Evolutionary conservation across 176 grass and related monocot species (phyloP).

Genomic region (Oryza meridionalis): DNA sequence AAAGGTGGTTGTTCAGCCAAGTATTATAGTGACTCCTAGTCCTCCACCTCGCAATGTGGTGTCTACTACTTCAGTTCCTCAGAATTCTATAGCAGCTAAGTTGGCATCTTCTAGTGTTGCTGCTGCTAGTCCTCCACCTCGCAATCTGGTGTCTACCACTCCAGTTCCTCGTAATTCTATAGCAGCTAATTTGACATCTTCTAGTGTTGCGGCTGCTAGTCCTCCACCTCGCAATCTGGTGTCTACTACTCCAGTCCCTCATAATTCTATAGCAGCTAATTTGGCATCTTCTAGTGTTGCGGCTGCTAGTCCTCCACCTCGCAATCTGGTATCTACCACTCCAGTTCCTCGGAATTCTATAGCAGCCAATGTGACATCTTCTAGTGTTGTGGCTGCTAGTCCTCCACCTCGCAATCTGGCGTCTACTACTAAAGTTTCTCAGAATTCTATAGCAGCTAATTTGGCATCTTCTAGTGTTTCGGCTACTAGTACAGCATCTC

Average conservation of each 20-base stretch:
- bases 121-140: background rate
- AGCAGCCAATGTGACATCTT: background rate
- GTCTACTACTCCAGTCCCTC: conserved; percentile 19
- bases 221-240: too few relatives aligned
- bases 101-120: too few relatives aligned
- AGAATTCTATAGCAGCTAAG: background rate
- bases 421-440: conserved; percentile 19
- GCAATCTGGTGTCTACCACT: conserved; percentile 21
- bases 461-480: conserved; percentile 18
- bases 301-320: background rate
- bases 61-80: conserved; percentile 5
- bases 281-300: conserved; percentile 16
- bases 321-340: conserved; percentile 19
- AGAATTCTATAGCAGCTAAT: conserved; percentile 34
- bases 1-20: conserved; percentile 25
- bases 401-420: too few relatives aligned
- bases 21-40: conserved; percentile 38
- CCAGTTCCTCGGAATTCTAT: background rate
- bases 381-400: background rate
- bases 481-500: conserved; percentile 28
- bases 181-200: background rate
- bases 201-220: background rate
- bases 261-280: conserved; percentile 33
- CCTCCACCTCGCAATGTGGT: conserved; percentile 24
- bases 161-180: background rate